Conservation (phyloP, 2,329 filamentous ascomycete genomes). For the Macrophomina phaseolina region DNA sequence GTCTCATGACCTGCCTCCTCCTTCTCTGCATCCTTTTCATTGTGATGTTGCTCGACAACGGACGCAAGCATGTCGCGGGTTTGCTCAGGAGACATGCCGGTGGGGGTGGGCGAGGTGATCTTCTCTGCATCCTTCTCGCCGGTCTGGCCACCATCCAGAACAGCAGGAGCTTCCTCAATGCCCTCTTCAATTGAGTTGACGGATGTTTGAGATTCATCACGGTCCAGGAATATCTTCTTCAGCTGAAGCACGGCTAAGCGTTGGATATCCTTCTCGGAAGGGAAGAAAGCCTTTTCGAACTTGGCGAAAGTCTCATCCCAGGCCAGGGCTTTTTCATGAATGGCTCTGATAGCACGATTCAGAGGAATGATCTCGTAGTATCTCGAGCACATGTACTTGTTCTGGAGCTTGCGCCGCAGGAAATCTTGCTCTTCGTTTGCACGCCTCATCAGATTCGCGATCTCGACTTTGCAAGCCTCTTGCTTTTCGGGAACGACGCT, state of each 20-base stretch:
- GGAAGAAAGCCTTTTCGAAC: constrained; percentile 92
- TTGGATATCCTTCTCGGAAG: constrained; percentile 92
- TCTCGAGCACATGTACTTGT: constrained; percentile 89
- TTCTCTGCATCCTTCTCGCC: constrained; percentile 38
- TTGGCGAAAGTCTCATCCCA: constrained; percentile 92
- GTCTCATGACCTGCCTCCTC: not conserved
- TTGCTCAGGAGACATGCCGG: constrained; percentile 63
- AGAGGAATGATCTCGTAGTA: constrained; percentile 97
- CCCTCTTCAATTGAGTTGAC: constrained; percentile 72
- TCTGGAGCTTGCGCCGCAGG: constrained; percentile 78
- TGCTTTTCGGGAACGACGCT: constrained; percentile 87
- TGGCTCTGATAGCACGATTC: constrained; percentile 84
- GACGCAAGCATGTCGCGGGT: constrained; percentile 68
- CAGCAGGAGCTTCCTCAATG: constrained; percentile 51
- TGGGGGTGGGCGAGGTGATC: constrained; percentile 41
- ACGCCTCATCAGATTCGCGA: constrained; percentile 77
- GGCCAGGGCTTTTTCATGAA: constrained; percentile 89
- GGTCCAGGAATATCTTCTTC: constrained; percentile 92
- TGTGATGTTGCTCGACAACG: constrained; percentile 68
- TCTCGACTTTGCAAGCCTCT: constrained; percentile 79
- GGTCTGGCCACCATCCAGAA: constrained; percentile 13
- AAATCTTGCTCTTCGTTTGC: constrained; percentile 82
- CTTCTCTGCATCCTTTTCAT: constrained; percentile 29
- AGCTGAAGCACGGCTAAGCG: constrained; percentile 90
- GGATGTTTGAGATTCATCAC: constrained; percentile 78